phyloP scores from a whole-genome alignment of 169 alveolate genomes.

The Hepatocystis sp. region DNA sequence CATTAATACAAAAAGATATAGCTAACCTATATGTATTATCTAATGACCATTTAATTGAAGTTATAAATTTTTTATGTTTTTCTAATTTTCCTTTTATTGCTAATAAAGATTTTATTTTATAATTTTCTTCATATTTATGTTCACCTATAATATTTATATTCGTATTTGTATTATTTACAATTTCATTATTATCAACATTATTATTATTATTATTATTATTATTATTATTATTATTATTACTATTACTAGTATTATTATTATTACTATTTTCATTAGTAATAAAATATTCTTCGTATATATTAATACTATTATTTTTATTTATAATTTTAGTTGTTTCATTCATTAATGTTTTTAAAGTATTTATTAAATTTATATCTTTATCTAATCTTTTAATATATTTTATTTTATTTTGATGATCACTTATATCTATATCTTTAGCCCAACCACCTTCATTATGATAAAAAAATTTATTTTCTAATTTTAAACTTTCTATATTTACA shows the following conservation, averaged over 20 bases:
- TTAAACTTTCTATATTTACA: conserved; percentile 57
- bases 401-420: conserved; percentile 63
- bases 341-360: conserved; percentile 54
- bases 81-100: conserved; percentile 28
- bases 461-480: conserved; percentile 56
- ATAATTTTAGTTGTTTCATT: conserved; percentile 61
- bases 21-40: conserved; percentile 54
- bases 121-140: conserved; percentile 50
- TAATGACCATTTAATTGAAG: conserved; percentile 62
- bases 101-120: conserved; percentile 58
- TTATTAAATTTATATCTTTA: conserved; percentile 41
- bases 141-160: too few relatives aligned
- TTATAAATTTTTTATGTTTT: conserved; percentile 34
- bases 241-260: too few relatives aligned
- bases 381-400: conserved; percentile 49
- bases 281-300: conserved; percentile 54
- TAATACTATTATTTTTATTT: conserved; percentile 71
- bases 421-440: conserved; percentile 60
- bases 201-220: too few relatives aligned
- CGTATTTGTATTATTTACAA: too few relatives aligned
- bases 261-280: too few relatives aligned
- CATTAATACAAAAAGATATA: conserved; percentile 59
- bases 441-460: conserved; percentile 75
- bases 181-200: too few relatives aligned
- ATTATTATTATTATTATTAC: too few relatives aligned